A percentile compares a stretch with the other conserved stretches of the same genome.
phyloP scores from a whole-genome alignment of 2,329 filamentous ascomycete genomes.

The Beauveria bassiana region DNA sequence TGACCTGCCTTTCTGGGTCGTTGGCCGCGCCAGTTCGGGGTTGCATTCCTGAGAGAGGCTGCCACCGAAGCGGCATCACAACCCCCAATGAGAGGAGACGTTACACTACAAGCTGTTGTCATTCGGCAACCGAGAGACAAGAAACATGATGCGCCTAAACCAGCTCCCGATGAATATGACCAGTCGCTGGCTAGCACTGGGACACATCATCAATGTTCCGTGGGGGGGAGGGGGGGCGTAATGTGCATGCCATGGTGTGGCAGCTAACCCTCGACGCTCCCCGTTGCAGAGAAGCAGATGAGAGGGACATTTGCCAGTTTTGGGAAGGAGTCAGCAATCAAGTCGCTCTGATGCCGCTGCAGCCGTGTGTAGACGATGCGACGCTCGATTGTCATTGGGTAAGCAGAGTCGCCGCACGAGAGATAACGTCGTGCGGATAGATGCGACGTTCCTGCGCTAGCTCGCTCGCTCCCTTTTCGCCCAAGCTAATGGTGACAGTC shows the following conservation, averaged over 20 bases:
- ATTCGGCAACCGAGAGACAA: not conserved
- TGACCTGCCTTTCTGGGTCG: slow-evolving; percentile 8
- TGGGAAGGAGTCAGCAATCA: not conserved
- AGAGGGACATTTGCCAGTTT: not conserved
- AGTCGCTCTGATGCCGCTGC: not conserved
- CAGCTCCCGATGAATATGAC: no score
- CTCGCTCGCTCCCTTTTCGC: not conserved
- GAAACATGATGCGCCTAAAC: not conserved
- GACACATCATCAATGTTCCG: no score
- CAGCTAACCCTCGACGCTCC: not conserved
- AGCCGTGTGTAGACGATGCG: slow-evolving; percentile 2
- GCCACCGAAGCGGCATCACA: not conserved
- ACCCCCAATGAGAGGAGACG: slow-evolving; percentile 1
- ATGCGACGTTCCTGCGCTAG: slow-evolving; percentile 12
- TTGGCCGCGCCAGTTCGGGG: not conserved
- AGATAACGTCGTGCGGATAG: not conserved
- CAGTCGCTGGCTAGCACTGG: no score
- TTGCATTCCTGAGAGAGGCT: slow-evolving; percentile 6
- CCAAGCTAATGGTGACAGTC: not conserved
- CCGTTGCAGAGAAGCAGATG: not conserved
- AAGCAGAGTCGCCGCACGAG: not conserved
- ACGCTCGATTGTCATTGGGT: slow-evolving; percentile 3
- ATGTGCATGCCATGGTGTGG: not conserved
- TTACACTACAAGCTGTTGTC: slow-evolving; percentile 2
- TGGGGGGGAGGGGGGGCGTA: no score